Base-by-base conservation (phyloP, 805 yeast species). In the Hanseniaspora nectarophila region DNA sequence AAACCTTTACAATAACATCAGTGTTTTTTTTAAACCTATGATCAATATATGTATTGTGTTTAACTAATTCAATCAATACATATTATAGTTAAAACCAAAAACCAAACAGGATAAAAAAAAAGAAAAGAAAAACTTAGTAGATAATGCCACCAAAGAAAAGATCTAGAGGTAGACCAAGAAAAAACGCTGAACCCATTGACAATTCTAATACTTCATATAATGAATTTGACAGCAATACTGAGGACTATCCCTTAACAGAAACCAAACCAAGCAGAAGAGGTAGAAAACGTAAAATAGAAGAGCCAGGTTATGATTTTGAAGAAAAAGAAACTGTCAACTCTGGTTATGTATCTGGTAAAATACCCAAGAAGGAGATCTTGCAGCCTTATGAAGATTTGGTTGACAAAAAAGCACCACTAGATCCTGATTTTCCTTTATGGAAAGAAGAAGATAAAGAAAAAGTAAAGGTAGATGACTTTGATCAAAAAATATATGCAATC, bases 391-490 rank as follows among this genome's bases (percentile, higher is more conserved):
- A 53, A 5, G 51, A 56, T 8, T 60, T 62, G 13, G 61, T 61
- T 6, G 63, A 62, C 39, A 63, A 63, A 43, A 54, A 56, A 12
- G 57, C 45, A 13, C 63, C 70, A 7, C 45, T 66, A 31, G 60
- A 59, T 47, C 62, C 67, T 5, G 58, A 60, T 2, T 61, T 65
- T n/a, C 68, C 65, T 45, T 53, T 66, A 34, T 61, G 58, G 52
- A 54, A 47, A 23, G 63, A 61, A 40, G 32, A 45, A 31, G 28
- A 48, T 18, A 20, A 29, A 13, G 53, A 46, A 7, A 59, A 61
- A 20, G 65, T 68, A 68, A 48, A 58, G n/a, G 64, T 66, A 32
- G 67, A 67, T 5, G 60, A 59, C 38, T 61, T 66, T 34, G 62
- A 65, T 45, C 43, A 57, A 7, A 63, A 63, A 49, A 60, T 63